These are phyloP conservation scores for Vitis hybrid DNA, from an alignment of 177 flowering plant species.

Conservation along the genomic window DNA sequence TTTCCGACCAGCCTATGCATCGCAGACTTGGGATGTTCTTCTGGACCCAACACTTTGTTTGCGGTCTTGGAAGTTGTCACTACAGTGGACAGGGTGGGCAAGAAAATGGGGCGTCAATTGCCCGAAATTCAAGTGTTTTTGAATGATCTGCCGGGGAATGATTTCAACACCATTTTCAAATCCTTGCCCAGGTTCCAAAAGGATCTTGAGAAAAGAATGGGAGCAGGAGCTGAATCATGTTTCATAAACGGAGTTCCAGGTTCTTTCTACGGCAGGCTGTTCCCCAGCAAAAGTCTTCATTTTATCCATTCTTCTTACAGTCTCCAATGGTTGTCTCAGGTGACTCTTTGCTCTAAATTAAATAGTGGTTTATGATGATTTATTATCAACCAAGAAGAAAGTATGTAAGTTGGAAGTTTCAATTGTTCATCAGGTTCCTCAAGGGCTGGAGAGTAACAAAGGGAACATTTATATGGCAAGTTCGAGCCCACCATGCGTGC, in stretches of 20 bases:
- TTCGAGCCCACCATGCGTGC: constrained; percentile 17
- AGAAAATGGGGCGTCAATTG: neutral
- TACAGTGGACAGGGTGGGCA: neutral
- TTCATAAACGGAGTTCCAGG: constrained; percentile 24
- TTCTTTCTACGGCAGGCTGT: constrained; percentile 25
- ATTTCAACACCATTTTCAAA: constrained; percentile 27
- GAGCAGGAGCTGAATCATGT: constrained; percentile 7
- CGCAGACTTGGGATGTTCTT: constrained; percentile 35
- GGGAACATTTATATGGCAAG: constrained; percentile 25
- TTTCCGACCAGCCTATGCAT: constrained; percentile 7
- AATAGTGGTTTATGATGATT: neutral
- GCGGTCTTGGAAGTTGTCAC: constrained; percentile 15
- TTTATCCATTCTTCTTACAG: constrained; percentile 28
- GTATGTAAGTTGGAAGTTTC: neutral
- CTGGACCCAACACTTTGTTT: constrained; percentile 28
- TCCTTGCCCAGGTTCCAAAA: constrained; percentile 11
- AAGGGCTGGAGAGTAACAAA: constrained; percentile 20
- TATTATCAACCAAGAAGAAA: neutral
- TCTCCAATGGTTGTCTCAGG: constrained; percentile 30
- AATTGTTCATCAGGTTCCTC: constrained; percentile 21
- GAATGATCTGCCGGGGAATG: constrained; percentile 30
- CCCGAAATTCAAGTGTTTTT: constrained; percentile 21
- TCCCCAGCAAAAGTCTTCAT: constrained; percentile 17
- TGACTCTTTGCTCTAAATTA: neutral
- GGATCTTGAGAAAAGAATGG: constrained; percentile 1